phyloP scores from a whole-genome alignment of 371 early-diverging fungal genomes.

The Coemansia sp. region DNA sequence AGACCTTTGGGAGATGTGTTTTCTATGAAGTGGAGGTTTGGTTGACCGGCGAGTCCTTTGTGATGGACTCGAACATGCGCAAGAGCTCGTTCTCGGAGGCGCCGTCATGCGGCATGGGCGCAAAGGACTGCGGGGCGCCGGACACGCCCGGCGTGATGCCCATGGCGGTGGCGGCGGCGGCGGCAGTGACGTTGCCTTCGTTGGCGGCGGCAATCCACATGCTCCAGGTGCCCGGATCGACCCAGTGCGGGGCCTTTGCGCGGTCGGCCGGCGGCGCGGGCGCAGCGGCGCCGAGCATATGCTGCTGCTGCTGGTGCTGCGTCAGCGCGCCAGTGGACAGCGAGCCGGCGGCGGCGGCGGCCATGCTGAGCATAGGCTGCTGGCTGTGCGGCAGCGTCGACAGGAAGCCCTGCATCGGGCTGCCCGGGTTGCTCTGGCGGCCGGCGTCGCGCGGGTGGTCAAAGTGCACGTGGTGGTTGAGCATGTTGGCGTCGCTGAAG shows the following conservation, averaged over 20 bases:
- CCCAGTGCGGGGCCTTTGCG: constrained; percentile 46
- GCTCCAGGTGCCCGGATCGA: constrained; percentile 33
- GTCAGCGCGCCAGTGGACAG: constrained; percentile 4
- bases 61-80: constrained; percentile 38
- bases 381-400: constrained; percentile 19
- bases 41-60: constrained; percentile 12
- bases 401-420: constrained; percentile 24
- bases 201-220: constrained; percentile 49
- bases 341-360: not conserved
- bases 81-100: constrained; percentile 32
- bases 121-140: constrained; percentile 26
- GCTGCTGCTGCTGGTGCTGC: not conserved
- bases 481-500: constrained; percentile 38
- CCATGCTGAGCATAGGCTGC: not conserved
- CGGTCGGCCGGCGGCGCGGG: constrained; percentile 10
- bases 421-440: constrained; percentile 30
- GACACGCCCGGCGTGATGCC: constrained; percentile 44
- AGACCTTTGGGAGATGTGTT: not conserved
- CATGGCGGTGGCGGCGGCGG: constrained; percentile 44
- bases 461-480: constrained; percentile 37
- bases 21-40: constrained; percentile 1
- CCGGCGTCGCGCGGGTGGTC: constrained; percentile 31
- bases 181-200: constrained; percentile 25
- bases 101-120: constrained; percentile 1
- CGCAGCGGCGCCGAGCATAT: not conserved